phyloP scores from a whole-genome alignment of 2,329 filamentous ascomycete genomes.

The Colletotrichum camelliae region DNA sequence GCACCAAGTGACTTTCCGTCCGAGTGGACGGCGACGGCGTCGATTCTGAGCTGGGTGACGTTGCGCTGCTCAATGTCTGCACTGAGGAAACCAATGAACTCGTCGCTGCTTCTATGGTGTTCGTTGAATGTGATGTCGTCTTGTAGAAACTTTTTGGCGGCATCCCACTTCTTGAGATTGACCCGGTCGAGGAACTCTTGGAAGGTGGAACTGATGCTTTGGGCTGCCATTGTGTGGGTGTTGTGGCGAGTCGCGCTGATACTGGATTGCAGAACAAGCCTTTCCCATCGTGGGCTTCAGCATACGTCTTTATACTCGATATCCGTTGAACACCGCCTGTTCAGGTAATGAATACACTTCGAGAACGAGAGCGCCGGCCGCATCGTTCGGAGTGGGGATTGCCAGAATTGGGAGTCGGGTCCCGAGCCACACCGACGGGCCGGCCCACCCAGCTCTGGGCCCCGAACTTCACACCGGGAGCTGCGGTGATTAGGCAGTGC shows the following conservation, averaged over 20 bases:
- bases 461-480: not conserved
- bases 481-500: not conserved
- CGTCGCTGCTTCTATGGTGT: not conserved
- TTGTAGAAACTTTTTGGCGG: not conserved
- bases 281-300: not conserved
- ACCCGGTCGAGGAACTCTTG: not conserved
- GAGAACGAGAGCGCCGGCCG: not conserved
- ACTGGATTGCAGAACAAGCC: not conserved
- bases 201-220: not conserved
- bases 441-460: not conserved
- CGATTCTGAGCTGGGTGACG: not conserved
- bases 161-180: slow-evolving; percentile 2
- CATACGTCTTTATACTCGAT: not conserved
- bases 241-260: not conserved
- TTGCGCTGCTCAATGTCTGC: not conserved
- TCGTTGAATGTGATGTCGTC: not conserved
- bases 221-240: not conserved
- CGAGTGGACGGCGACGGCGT: not conserved
- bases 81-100: not conserved
- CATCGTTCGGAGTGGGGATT: not conserved
- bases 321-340: not conserved
- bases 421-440: not conserved
- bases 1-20: not conserved
- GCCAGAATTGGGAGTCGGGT: not conserved
- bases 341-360: not conserved